Percentiles rank a stretch among this genome's conserved stretches.
Evolutionary conservation across 1,139 yeast species (phyloP).

Genomic region (Candida sp.): DNA sequence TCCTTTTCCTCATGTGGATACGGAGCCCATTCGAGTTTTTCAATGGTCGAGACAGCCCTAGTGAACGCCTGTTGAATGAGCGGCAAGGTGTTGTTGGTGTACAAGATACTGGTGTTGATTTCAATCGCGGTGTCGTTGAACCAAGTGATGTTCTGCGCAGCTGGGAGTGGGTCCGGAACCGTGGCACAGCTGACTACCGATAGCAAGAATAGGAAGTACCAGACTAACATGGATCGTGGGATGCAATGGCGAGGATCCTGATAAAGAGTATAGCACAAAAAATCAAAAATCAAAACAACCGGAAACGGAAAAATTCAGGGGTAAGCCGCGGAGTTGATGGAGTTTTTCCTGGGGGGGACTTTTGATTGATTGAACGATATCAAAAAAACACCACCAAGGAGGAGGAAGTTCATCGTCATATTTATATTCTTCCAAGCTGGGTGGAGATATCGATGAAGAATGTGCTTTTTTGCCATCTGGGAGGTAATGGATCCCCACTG

Average conservation of each 20-base stretch:
- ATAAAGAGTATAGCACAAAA: neutral
- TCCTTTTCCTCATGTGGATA: conserved; percentile 1
- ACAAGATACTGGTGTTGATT: neutral
- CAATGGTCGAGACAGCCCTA: conserved; percentile 19
- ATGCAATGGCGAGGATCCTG: neutral
- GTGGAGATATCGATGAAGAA: too few species aligned
- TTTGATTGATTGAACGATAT: too few species aligned
- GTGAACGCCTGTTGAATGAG: conserved; percentile 22
- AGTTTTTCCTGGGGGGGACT: too few species aligned
- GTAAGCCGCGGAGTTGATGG: neutral
- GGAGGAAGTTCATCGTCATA: too few species aligned
- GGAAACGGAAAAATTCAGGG: neutral
- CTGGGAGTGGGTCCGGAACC: conserved; percentile 24
- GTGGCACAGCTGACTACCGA: conserved; percentile 12
- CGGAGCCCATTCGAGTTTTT: conserved; percentile 27
- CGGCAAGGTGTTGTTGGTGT: neutral
- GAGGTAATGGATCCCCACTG: too few species aligned
- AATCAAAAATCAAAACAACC: neutral
- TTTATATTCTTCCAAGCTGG: too few species aligned
- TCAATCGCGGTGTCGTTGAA: conserved; percentile 3
- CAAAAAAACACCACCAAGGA: too few species aligned
- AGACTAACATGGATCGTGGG: neutral
- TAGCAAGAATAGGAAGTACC: neutral
- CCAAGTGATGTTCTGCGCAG: conserved; percentile 25
- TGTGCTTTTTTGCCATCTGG: too few species aligned